These are phyloP conservation scores for Ophiosphaerella korrae DNA, from an alignment of 2,329 filamentous ascomycete species.

Conservation along the genomic window DNA sequence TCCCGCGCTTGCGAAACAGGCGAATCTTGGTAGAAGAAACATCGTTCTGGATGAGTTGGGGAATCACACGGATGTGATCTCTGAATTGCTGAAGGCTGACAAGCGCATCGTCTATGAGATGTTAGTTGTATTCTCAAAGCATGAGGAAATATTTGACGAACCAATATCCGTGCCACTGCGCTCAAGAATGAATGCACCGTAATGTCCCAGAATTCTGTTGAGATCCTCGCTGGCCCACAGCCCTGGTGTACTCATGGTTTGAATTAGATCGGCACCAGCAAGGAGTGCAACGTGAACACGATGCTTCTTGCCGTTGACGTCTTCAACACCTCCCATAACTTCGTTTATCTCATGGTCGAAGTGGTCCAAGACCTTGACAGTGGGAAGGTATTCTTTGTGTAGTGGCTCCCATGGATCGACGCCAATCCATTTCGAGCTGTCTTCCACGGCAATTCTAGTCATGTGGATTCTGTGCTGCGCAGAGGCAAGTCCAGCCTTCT, in stretches of 20 bases:
- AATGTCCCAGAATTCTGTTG: conserved; percentile 83
- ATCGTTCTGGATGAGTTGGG: conserved; percentile 85
- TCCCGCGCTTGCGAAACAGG: conserved; percentile 61
- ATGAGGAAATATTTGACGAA: conserved; percentile 12
- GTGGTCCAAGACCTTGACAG: conserved; percentile 86
- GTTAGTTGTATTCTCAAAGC: conserved; percentile 13
- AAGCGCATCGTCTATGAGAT: conserved; percentile 72
- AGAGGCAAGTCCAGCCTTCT: conserved; percentile 78
- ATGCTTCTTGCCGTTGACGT: conserved; percentile 68
- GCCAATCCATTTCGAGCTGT: conserved; percentile 56
- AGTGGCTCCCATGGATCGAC: conserved; percentile 70
- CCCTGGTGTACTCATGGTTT: conserved; percentile 58
- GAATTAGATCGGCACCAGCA: conserved; percentile 66
- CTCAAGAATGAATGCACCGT: conserved; percentile 85
- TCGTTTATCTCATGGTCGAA: conserved; percentile 89
- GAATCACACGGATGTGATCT: conserved; percentile 85
- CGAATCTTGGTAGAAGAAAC: conserved; percentile 84
- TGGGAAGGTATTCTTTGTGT: conserved; percentile 83
- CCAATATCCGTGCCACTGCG: conserved; percentile 81
- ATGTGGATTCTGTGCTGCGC: conserved; percentile 79
- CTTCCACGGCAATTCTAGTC: conserved; percentile 81
- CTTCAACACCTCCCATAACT: conserved; percentile 73
- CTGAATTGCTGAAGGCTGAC: conserved; percentile 81
- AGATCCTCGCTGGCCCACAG: conserved; percentile 87
- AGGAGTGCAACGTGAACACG: conserved; percentile 78